phyloP scores from a whole-genome alignment of 2,329 filamentous ascomycete species.

The Rhytidhysteron rufulum region DNA sequence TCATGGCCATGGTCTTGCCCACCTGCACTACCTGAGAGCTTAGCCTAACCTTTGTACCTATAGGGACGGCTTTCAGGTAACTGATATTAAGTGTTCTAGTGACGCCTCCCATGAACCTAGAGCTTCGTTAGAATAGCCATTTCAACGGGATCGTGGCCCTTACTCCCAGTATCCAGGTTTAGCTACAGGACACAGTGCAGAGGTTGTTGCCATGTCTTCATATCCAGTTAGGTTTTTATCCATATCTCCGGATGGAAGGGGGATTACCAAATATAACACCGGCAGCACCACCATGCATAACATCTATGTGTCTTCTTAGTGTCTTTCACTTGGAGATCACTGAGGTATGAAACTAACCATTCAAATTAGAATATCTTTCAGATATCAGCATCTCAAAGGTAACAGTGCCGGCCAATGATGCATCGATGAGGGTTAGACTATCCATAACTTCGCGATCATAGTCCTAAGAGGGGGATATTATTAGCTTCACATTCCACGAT shows the following conservation, averaged over 20 bases:
- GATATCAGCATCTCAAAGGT: slow-evolving; percentile 31
- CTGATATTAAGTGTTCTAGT: slow-evolving; percentile 50
- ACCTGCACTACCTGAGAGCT: slow-evolving; percentile 42
- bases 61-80: slow-evolving; percentile 48
- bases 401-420: slow-evolving; percentile 31
- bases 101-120: slow-evolving; percentile 48
- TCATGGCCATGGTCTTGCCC: slow-evolving; percentile 51
- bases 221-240: background rate
- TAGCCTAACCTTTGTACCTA: slow-evolving; percentile 43
- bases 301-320: too few species aligned
- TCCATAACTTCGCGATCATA: slow-evolving; percentile 37
- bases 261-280: slow-evolving; percentile 33
- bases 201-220: slow-evolving; percentile 43
- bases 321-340: too few species aligned
- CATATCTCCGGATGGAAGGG: too few species aligned
- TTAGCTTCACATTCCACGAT: background rate
- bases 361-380: slow-evolving; percentile 36
- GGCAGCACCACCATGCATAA: slow-evolving; percentile 39
- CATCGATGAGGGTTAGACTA: slow-evolving; percentile 33
- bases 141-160: slow-evolving; percentile 6
- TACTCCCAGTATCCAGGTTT: slow-evolving; percentile 49
- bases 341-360: too few species aligned
- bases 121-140: background rate
- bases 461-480: slow-evolving; percentile 18
- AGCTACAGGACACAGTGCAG: slow-evolving; percentile 47